Conservation (phyloP, 257 asterid genomes). For the Gardenia jasminoides region DNA sequence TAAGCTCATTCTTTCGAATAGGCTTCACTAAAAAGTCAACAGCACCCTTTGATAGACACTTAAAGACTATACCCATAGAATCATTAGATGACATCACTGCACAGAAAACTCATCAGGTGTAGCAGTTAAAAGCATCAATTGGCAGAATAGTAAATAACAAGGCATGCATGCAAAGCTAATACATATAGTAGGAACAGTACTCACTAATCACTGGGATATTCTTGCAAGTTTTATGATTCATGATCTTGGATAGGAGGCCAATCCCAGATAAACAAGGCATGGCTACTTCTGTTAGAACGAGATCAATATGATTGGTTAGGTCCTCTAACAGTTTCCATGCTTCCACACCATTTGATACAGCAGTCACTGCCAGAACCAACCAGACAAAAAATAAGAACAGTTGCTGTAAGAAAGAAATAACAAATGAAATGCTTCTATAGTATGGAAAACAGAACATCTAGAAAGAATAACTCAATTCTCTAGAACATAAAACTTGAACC, state of each 20-base stretch:
- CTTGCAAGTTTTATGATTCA: slow-evolving; percentile 48
- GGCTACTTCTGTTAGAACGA: slow-evolving; percentile 41
- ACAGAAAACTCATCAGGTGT: slow-evolving; percentile 30
- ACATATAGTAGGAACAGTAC: slow-evolving; percentile 13
- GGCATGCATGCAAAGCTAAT: slow-evolving; percentile 1
- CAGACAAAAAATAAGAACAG: neutral
- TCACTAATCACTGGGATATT: slow-evolving; percentile 49
- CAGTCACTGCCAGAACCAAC: slow-evolving; percentile 33
- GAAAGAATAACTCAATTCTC: neutral
- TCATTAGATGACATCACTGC: slow-evolving; percentile 99
- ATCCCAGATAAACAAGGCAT: slow-evolving; percentile 49
- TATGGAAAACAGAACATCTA: neutral
- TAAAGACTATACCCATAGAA: slow-evolving; percentile 84
- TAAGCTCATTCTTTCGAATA: slow-evolving; percentile 88
- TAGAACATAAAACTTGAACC: neutral
- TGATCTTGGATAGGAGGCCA: slow-evolving; percentile 41
- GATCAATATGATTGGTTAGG: slow-evolving; percentile 41
- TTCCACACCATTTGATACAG: slow-evolving; percentile 45
- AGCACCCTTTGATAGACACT: slow-evolving; percentile 96
- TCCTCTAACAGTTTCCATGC: slow-evolving; percentile 47
- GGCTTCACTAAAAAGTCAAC: slow-evolving; percentile 94
- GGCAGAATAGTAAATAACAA: neutral
- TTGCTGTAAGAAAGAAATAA: neutral
- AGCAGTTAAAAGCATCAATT: slow-evolving; percentile 25
- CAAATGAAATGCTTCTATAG: neutral